A percentile compares a stretch with the other conserved stretches of the same genome.
These are phyloP conservation scores for Hypoxylon cercidicola DNA, from an alignment of 495 filamentous ascomycete species.

Conservation along the genomic window DNA sequence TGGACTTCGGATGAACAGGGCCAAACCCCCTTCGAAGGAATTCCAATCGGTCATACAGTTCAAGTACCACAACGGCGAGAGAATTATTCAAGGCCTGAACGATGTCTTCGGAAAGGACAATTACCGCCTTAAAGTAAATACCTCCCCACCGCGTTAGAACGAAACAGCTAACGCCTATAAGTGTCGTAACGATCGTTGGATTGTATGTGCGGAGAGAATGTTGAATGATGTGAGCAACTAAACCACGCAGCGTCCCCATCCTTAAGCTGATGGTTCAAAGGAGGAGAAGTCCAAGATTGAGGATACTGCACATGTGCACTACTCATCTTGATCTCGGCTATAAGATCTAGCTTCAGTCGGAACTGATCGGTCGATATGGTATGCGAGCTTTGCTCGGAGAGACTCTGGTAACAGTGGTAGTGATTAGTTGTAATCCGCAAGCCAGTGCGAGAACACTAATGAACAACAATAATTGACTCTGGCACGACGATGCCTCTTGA, in stretches of 20 bases:
- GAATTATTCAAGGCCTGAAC: slow-evolving; percentile 9
- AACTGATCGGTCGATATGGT: no score
- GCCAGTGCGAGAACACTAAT: no score
- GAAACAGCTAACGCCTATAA: slow-evolving; percentile 4
- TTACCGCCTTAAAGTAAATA: slow-evolving; percentile 16
- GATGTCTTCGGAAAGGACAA: slow-evolving; percentile 5
- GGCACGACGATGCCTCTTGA: no score
- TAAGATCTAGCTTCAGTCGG: background rate
- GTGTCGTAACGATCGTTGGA: slow-evolving; percentile 22
- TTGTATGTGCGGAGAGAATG: slow-evolving; percentile 32
- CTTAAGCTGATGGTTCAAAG: slow-evolving; percentile 7
- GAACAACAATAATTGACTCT: no score
- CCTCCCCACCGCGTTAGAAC: background rate
- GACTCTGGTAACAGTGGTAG: no score
- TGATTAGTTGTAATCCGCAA: no score
- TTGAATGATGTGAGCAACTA: slow-evolving; percentile 35
- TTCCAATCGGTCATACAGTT: slow-evolving; percentile 13
- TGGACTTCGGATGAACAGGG: background rate
- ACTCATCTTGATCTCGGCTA: background rate
- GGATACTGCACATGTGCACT: slow-evolving; percentile 9
- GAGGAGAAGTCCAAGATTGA: slow-evolving; percentile 16
- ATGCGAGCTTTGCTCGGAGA: no score
- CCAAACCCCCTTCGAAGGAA: slow-evolving; percentile 3
- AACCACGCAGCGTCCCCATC: background rate
- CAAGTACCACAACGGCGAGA: slow-evolving; percentile 16